A percentile compares a stretch with the other conserved stretches of the same genome.
These are phyloP conservation scores for Coemansia sp. DNA, from an alignment of 192 early-diverging fungal genomes.

Conservation along the genomic window DNA sequence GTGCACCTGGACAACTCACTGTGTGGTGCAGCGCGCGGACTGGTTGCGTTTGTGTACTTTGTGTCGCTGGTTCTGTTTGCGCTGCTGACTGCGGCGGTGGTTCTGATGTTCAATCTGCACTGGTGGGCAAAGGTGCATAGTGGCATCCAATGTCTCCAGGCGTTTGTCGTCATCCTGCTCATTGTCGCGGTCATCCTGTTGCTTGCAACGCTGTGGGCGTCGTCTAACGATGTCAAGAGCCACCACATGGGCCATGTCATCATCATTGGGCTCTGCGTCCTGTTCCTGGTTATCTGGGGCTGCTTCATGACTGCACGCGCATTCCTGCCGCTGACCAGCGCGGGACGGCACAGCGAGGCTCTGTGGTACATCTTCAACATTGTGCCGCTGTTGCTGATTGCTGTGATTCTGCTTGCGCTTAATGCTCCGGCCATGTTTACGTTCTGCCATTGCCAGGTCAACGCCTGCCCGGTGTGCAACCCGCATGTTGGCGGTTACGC, in stretches of 20 bases:
- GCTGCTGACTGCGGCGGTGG: conserved; percentile 34
- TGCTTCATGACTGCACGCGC: conserved; percentile 48
- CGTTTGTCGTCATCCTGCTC: conserved; percentile 38
- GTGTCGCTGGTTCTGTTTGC: conserved; percentile 23
- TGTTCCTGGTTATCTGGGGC: conserved; percentile 36
- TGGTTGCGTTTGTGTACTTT: conserved; percentile 40
- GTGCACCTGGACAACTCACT: conserved; percentile 46
- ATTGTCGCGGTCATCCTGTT: conserved; percentile 27
- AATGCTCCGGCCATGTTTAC: conserved; percentile 49
- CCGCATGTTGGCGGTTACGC: conserved; percentile 37
- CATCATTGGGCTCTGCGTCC: conserved; percentile 32
- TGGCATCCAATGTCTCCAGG: conserved; percentile 48
- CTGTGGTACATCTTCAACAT: conserved; percentile 50
- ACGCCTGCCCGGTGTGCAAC: conserved; percentile 40
- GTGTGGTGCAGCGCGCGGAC: conserved; percentile 20
- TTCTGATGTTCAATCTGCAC: conserved; percentile 49
- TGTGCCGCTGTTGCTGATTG: conserved; percentile 40
- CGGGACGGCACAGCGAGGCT: conserved; percentile 42
- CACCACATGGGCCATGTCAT: conserved; percentile 49
- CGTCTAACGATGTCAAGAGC: conserved; percentile 30
- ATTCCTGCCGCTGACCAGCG: conserved; percentile 34
- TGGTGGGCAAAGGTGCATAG: conserved; percentile 23
- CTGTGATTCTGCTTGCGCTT: conserved; percentile 37
- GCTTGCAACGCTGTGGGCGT: conserved; percentile 26
- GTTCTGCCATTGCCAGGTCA: conserved; percentile 51